These are phyloP conservation scores for Nakataea oryzae DNA, from an alignment of 2,329 filamentous ascomycete species.

Conservation along the genomic window DNA sequence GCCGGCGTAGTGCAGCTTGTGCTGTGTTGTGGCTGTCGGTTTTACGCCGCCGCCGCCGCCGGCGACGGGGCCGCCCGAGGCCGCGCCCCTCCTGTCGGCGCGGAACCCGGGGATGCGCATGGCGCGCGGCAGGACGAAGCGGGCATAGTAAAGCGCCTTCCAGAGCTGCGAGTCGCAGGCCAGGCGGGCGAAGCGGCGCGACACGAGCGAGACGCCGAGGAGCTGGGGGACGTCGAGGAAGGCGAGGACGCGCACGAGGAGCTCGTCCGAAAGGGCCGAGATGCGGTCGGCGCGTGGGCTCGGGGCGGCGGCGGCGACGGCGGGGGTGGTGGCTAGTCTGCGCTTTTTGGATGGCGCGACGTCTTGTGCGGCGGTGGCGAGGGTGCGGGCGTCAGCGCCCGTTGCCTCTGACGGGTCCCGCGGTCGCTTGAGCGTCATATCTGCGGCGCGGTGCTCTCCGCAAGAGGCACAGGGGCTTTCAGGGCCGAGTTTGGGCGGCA, in stretches of 20 bases:
- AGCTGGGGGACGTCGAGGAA: slow-evolving; percentile 63
- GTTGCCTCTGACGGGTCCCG: background rate
- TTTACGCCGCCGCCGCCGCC: slow-evolving; percentile 22
- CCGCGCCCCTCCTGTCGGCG: slow-evolving; percentile 17
- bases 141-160: slow-evolving; percentile 79
- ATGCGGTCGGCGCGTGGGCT: slow-evolving; percentile 41
- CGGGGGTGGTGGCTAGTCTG: background rate
- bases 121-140: slow-evolving; percentile 75
- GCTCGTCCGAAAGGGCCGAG: slow-evolving; percentile 72
- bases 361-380: background rate
- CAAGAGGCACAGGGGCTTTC: no score
- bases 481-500: no score
- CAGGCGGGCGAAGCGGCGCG: slow-evolving; percentile 61
- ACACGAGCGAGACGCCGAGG: slow-evolving; percentile 54
- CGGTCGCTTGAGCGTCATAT: background rate
- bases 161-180: slow-evolving; percentile 79
- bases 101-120: slow-evolving; percentile 61
- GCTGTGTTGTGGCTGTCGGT: slow-evolving; percentile 6
- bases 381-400: background rate
- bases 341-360: background rate
- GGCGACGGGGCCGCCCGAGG: no score
- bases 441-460: background rate
- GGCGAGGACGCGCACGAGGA: slow-evolving; percentile 74
- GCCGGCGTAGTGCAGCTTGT: slow-evolving; percentile 33
- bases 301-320: no score